These are phyloP conservation scores for Pterocarpus macrocarpus DNA, from an alignment of 306 rosid genomes.

Conservation along the genomic window DNA sequence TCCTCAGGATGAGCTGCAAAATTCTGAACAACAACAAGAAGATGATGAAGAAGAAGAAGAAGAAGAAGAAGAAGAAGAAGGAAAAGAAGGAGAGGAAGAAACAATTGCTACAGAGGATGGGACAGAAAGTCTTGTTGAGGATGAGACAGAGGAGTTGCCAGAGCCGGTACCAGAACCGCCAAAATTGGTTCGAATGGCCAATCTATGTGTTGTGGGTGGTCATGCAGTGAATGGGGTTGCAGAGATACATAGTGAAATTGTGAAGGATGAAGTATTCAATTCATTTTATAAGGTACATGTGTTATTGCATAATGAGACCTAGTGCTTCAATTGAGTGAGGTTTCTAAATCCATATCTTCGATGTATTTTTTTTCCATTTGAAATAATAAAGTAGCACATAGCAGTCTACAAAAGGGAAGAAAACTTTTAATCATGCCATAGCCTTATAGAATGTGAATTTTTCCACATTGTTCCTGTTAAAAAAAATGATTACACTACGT, in stretches of 20 bases:
- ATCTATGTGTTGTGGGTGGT: slow-evolving; percentile 96
- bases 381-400: slow-evolving; percentile 18
- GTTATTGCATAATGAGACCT: slow-evolving; percentile 31
- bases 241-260: slow-evolving; percentile 96
- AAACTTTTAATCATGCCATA: slow-evolving; percentile 9
- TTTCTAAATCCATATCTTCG: slow-evolving; percentile 14
- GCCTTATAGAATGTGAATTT: slow-evolving; percentile 7
- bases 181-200: slow-evolving; percentile 95
- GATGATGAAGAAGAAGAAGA: slow-evolving; percentile 27
- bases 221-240: slow-evolving; percentile 99
- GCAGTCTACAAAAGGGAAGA: slow-evolving; percentile 27
- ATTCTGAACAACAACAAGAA: slow-evolving; percentile 47
- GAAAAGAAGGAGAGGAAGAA: slow-evolving; percentile 36
- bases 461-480: slow-evolving; percentile 30
- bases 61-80: slow-evolving; percentile 18
- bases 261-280: slow-evolving; percentile 91
- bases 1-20: slow-evolving; percentile 55
- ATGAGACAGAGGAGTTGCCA: slow-evolving; percentile 60
- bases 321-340: slow-evolving; percentile 37
- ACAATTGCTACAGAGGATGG: slow-evolving; percentile 53
- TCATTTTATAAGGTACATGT: slow-evolving; percentile 77
- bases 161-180: slow-evolving; percentile 78
- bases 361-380: background rate
- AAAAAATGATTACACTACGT: slow-evolving; percentile 19
- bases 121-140: slow-evolving; percentile 49